Percentiles rank a stretch among this genome's conserved stretches.
Evolutionary conservation across 2,329 filamentous ascomycete species (phyloP).

Genomic region (Fusarium chaquense): DNA sequence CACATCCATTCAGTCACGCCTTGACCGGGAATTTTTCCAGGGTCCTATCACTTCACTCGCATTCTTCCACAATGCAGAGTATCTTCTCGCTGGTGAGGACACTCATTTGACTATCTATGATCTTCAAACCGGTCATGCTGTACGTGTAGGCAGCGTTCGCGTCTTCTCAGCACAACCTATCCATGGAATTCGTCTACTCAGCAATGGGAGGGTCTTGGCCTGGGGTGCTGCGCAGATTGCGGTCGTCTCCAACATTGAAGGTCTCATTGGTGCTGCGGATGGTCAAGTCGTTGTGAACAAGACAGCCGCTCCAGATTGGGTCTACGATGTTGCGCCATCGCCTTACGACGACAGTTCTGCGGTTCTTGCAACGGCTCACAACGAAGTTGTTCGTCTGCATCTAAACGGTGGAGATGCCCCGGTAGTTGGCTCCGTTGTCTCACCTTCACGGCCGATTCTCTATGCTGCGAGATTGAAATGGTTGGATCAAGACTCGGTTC

Average conservation of each 20-base stretch:
- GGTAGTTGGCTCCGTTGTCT: slow-evolving; percentile 63
- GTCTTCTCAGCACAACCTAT: slow-evolving; percentile 78
- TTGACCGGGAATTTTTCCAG: slow-evolving; percentile 56
- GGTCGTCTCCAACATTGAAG: slow-evolving; percentile 26
- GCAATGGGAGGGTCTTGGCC: slow-evolving; percentile 60
- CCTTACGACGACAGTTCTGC: slow-evolving; percentile 58
- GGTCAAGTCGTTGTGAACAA: slow-evolving; percentile 49
- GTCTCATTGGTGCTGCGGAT: slow-evolving; percentile 47
- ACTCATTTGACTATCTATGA: slow-evolving; percentile 68
- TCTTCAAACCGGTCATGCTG: slow-evolving; percentile 50
- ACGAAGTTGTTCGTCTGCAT: slow-evolving; percentile 74
- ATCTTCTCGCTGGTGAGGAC: slow-evolving; percentile 71
- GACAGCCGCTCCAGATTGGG: slow-evolving; percentile 76
- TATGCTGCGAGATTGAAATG: slow-evolving; percentile 84
- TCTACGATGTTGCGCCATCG: slow-evolving; percentile 74
- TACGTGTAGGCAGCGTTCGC: slow-evolving; percentile 55
- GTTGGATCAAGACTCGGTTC: slow-evolving; percentile 67
- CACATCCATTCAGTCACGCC: slow-evolving; percentile 29
- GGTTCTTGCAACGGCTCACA: slow-evolving; percentile 85
- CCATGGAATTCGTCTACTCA: slow-evolving; percentile 74
- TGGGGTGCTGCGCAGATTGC: slow-evolving; percentile 79
- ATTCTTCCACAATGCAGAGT: slow-evolving; percentile 58
- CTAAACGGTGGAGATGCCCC: slow-evolving; percentile 50
- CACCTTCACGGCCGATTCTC: slow-evolving; percentile 83
- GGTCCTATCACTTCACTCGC: slow-evolving; percentile 71